phyloP scores from a whole-genome alignment of 2,329 filamentous ascomycete species.

The Alternaria panax region DNA sequence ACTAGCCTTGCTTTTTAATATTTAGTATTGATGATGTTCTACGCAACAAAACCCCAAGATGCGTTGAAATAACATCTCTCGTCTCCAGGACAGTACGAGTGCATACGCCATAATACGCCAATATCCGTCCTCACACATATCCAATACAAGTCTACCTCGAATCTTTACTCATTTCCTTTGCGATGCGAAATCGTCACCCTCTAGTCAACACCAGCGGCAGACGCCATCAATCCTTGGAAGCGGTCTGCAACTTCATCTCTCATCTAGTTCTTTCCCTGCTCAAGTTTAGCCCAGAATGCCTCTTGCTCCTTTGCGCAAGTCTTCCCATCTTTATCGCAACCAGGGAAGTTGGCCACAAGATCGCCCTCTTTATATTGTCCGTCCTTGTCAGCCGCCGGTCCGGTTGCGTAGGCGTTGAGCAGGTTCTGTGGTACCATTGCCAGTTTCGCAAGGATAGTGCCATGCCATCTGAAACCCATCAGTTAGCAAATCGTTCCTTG shows the following conservation, averaged over 20 bases:
- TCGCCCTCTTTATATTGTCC: conserved; percentile 82
- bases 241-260: too few species aligned
- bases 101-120: conserved; percentile 8
- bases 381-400: conserved; percentile 44
- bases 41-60: background rate
- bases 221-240: background rate
- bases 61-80: background rate
- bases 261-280: conserved; percentile 21
- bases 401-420: conserved; percentile 76
- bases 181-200: background rate
- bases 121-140: background rate
- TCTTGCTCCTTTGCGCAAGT: conserved; percentile 77
- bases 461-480: conserved; percentile 78
- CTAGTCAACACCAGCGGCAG: too few species aligned
- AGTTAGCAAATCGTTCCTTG: background rate
- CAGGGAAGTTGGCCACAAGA: conserved; percentile 79
- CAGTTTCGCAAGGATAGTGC: conserved; percentile 88
- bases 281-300: conserved; percentile 54
- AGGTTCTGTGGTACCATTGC: conserved; percentile 86
- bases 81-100: background rate
- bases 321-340: conserved; percentile 67
- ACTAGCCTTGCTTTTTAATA: background rate
- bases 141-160: background rate
- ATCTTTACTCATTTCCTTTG: background rate
- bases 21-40: background rate